Base-by-base conservation (phyloP, 148 eudicot genomes). In the Rhododendron vialii region DNA sequence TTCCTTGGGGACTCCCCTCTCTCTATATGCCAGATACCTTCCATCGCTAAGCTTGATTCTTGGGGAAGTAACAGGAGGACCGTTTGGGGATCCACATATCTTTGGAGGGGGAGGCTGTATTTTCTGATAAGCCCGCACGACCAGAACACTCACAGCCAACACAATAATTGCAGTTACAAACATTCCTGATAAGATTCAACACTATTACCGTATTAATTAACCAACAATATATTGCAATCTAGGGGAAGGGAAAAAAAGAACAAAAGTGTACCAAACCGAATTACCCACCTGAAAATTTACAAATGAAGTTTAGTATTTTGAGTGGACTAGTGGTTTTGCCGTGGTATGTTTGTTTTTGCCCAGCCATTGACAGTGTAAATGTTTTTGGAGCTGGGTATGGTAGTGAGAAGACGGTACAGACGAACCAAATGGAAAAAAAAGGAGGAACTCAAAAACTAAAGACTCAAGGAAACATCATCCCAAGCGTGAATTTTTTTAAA, bases 21-120 rank as follows among this genome's bases (percentile, higher is more conserved):
- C 99, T 80, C 90, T 93, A 71, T 96, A 96, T 81, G 99, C 97
- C 90, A 96, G 84, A 48, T 48, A 84, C 87, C 99, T 94, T 9
- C 99, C 99, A 91, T 96, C 99, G 65, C 87, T 86, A 5, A 96
- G 91, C 87, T 76, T 93, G 78, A 96, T 89, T 86, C 92, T 92
- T 0, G 90, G 91, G 55, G 94, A 90, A 67, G 51, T 48, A 65
- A 89, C 82, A 17, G 80, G 89, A 59, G 85, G 86, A 14, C 89
- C 92, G 85, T 80, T 86, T 36, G 84, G 83, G 55, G 93, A 87
- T 73, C 82, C 90, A 82, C 69, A 86, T 10, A 80, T 85, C 73
- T 84, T 86, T 55, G 90, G 82, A 69, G 86, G 84, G 57, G 87
- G 82, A 55, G 91, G 88, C 75, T 33, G 78, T 78, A 85, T 83